These are phyloP conservation scores for Melastoma malabathricum DNA, from an alignment of 345 rosid genomes.

Conservation along the genomic window DNA sequence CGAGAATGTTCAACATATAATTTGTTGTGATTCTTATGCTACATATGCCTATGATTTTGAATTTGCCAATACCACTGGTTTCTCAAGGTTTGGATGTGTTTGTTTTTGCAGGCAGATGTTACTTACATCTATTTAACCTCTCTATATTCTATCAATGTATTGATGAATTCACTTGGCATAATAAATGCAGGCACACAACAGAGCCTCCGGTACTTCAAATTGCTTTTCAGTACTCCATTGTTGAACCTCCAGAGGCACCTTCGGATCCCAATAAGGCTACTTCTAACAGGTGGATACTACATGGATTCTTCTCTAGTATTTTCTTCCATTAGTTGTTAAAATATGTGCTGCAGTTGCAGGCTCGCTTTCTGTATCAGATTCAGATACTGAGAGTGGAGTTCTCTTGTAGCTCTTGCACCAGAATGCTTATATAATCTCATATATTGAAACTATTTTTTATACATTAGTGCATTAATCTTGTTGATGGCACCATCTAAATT, in stretches of 20 bases:
- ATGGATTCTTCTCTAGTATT: no score
- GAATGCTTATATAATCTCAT: no score
- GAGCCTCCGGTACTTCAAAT: conserved; percentile 89
- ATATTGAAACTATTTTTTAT: no score
- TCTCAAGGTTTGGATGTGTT: conserved; percentile 52
- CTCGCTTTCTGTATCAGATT: no score
- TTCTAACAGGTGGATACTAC: conserved; percentile 40
- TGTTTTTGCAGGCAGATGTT: neutral
- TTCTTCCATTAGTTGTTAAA: no score
- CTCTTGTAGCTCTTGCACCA: no score
- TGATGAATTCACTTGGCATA: neutral
- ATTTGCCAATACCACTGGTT: conserved; percentile 57
- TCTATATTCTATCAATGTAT: neutral
- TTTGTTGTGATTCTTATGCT: conserved; percentile 91
- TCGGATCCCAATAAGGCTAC: conserved; percentile 38
- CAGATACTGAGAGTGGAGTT: no score
- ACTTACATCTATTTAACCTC: neutral
- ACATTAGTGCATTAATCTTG: no score
- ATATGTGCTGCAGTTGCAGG: no score
- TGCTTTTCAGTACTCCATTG: conserved; percentile 87
- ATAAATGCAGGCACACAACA: conserved; percentile 42
- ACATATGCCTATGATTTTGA: conserved; percentile 96
- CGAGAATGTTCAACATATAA: conserved; percentile 94
- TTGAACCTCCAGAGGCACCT: conserved; percentile 72
- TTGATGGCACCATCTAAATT: neutral